Evolutionary conservation across 2,329 filamentous ascomycete species (phyloP), one percentile per base, ranked within the genome.

Genomic region (Epichloe typhina): DNA sequence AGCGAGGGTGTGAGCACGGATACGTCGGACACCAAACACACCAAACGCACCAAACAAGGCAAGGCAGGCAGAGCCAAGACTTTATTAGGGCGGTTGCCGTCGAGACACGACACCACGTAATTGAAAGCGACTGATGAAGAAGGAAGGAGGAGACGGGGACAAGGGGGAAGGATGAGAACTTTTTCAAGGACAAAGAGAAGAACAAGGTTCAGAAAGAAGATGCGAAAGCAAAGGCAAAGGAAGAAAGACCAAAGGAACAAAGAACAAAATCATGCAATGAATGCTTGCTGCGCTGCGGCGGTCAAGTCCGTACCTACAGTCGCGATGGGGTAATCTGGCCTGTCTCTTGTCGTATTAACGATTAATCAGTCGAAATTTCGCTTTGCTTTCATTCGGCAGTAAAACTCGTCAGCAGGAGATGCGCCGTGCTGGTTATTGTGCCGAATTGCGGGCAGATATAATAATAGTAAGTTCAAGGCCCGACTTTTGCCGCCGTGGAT

Each of bases 11-110:
- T 35, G 46, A 11, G 45, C 44, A 39, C 48, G 49, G 51, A 53
- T 47, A 37, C 44, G 48, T 50, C 51, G 44, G 51, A 47, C 48
- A 50, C 41, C 39, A 23, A 23, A 23, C 23, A 44, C 47, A 50
- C 41, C 39, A 23, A 23, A 23, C 23, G 36, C 47, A 50, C 41
- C 39, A 39, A 39, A n/a, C 41, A 45, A 44, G 48, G 35, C 36
- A 50, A 39, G 12, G 41, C 15, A 36, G 13, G 23, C 35, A 39
- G 23, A 39, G 35, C 48, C 48, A 50, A 50, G 48, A 26, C 47
- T 42, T 36, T 40, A 23, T 36, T 17, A 23, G 37, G 37, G 45
- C 45, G 45, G 19, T 38, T 35, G 19, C 45, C 21, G 11, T 7
- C 31, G 26, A 12, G 31, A 46, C 31, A 31, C 33, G 45, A 38